These are phyloP conservation scores for Colletotrichum sp. DNA, from an alignment of 2,329 filamentous ascomycete species.

Conservation along the genomic window DNA sequence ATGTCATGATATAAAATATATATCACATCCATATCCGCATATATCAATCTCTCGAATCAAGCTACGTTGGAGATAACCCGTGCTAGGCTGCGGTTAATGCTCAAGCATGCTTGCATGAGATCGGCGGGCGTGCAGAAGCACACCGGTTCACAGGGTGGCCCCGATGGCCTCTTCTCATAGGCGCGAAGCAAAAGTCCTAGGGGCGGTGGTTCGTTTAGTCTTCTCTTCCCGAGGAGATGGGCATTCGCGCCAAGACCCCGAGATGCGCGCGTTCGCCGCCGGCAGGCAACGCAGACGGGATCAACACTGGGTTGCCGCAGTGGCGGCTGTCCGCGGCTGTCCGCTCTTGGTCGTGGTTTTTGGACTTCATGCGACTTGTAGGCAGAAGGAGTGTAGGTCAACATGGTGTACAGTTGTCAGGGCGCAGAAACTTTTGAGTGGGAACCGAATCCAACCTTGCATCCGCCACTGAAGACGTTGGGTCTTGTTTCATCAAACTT, in stretches of 20 bases:
- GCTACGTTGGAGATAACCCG: neutral
- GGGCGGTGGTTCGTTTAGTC: neutral
- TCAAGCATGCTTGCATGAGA: neutral
- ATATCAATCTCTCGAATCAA: neutral
- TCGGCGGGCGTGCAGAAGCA: neutral
- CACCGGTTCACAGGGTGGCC: neutral
- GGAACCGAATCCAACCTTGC: neutral
- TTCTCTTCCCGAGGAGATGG: neutral
- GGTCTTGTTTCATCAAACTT: too few species aligned
- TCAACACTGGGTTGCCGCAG: neutral
- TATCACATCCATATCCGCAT: neutral
- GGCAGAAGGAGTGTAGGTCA: neutral
- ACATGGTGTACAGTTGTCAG: neutral
- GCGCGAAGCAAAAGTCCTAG: neutral
- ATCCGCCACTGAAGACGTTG: neutral
- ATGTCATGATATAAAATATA: neutral
- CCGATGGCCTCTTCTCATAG: neutral
- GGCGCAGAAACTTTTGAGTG: neutral
- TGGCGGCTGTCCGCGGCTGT: neutral
- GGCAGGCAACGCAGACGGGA: neutral
- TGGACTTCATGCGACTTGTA: neutral
- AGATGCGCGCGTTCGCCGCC: neutral
- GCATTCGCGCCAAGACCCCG: neutral
- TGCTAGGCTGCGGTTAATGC: neutral
- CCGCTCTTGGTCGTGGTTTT: neutral